Conservation (phyloP, 495 filamentous ascomycete species). For the Penicillium salamii region DNA sequence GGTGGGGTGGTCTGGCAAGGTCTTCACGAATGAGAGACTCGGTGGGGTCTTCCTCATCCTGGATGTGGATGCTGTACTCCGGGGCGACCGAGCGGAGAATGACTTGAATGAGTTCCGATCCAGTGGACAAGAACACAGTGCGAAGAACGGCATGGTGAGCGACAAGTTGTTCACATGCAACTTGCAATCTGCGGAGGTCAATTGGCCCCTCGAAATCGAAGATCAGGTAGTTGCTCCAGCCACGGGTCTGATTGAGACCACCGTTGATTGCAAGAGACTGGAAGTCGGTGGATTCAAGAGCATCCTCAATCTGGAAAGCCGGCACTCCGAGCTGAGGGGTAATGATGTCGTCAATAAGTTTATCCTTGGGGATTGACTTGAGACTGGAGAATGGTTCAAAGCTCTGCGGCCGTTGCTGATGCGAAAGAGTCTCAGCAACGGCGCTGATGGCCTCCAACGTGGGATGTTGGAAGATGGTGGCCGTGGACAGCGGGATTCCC, state of each 20-base stretch:
- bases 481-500: slow-evolving; percentile 13
- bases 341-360: slow-evolving; percentile 13
- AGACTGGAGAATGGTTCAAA: slow-evolving; percentile 24
- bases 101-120: slow-evolving; percentile 38
- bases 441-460: slow-evolving; percentile 21
- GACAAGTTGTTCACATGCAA: slow-evolving; percentile 46
- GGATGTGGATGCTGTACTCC: slow-evolving; percentile 8
- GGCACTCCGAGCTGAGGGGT: slow-evolving; percentile 7
- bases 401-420: slow-evolving; percentile 3
- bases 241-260: slow-evolving; percentile 10
- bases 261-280: slow-evolving; percentile 14
- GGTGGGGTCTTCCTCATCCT: slow-evolving; percentile 33
- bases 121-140: slow-evolving; percentile 47
- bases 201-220: slow-evolving; percentile 11
- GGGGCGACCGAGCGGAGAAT: slow-evolving; percentile 28
- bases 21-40: slow-evolving; percentile 31
- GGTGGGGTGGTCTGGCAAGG: slow-evolving; percentile 38
- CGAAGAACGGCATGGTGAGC: slow-evolving; percentile 42
- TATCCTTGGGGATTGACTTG: slow-evolving; percentile 20
- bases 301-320: slow-evolving; percentile 5
- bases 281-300: slow-evolving; percentile 14
- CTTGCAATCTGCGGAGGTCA: slow-evolving; percentile 13
- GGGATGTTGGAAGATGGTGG: slow-evolving; percentile 32
- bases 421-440: slow-evolving; percentile 11
- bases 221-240: slow-evolving; percentile 13